A percentile compares a stretch with the other conserved stretches of the same genome.
Conservation (phyloP, 306 rosid species). For the Rubus idaeus region DNA sequence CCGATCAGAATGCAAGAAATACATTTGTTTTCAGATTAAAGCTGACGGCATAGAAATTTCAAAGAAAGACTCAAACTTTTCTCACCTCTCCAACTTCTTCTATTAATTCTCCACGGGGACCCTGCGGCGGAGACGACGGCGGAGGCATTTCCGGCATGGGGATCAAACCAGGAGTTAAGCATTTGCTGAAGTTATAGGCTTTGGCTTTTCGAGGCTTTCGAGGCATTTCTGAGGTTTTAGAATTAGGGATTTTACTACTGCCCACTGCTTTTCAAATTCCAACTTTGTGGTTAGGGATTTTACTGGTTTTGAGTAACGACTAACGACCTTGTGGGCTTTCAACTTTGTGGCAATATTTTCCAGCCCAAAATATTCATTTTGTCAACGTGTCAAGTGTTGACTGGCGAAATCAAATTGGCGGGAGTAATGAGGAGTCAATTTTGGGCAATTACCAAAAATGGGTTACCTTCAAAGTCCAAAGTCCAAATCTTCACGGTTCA, state of each 20-base stretch:
- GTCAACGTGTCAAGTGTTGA: not conserved
- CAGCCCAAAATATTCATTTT: not conserved
- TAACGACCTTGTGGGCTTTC: too few relatives aligned
- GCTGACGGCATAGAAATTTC: not conserved
- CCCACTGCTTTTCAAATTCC: too few relatives aligned
- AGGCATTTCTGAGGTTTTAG: not conserved
- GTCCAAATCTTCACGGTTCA: not conserved
- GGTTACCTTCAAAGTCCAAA: not conserved
- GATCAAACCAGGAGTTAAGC: not conserved
- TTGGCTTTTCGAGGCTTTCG: not conserved
- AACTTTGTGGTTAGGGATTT: too few relatives aligned
- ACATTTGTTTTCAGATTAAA: not conserved
- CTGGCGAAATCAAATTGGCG: not conserved
- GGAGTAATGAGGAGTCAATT: not conserved
- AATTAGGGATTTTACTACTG: not conserved
- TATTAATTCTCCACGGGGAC: not conserved
- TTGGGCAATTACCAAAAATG: too few relatives aligned
- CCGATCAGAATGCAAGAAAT: not conserved
- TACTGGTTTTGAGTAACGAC: too few relatives aligned
- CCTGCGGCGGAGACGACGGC: not conserved
- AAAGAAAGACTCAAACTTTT: not conserved
- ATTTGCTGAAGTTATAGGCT: not conserved
- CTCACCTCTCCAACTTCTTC: conserved; percentile 4
- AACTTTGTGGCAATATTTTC: not conserved
- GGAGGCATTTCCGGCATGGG: conserved; percentile 3